A percentile compares a stretch with the other conserved stretches of the same genome.
phyloP scores from a whole-genome alignment of 2,329 filamentous ascomycete genomes.

The Exophiala aquamarina region DNA sequence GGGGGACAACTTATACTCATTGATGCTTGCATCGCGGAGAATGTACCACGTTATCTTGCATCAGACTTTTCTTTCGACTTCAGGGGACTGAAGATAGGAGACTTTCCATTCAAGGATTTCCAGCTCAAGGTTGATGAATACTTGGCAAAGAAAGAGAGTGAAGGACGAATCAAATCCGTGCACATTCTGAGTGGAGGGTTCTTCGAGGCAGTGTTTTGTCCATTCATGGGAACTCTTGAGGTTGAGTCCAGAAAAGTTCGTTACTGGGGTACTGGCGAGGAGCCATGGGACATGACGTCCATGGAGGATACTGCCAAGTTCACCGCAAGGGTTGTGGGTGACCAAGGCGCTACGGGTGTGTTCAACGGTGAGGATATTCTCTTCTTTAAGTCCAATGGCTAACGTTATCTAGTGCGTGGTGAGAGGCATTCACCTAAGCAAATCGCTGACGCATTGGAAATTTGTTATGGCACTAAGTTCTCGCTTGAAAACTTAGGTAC shows the following conservation, averaged over 20 bases:
- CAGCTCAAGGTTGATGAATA: conserved; percentile 42
- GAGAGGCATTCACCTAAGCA: background rate
- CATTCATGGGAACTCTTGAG: conserved; percentile 29
- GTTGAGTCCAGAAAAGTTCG: conserved; percentile 27
- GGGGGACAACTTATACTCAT: conserved; percentile 24
- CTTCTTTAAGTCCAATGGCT: background rate
- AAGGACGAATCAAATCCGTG: conserved; percentile 33
- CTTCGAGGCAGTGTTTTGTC: conserved; percentile 36
- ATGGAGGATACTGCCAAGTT: conserved; percentile 41
- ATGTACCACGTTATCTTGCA: conserved; percentile 42
- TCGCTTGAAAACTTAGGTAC: conserved; percentile 1
- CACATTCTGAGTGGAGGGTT: conserved; percentile 42
- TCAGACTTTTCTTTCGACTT: conserved; percentile 44
- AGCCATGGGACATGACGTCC: conserved; percentile 38
- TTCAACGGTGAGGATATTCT: background rate
- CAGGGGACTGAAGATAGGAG: conserved; percentile 37
- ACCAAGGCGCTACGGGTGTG: conserved; percentile 14
- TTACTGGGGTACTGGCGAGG: conserved; percentile 40
- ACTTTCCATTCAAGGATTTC: conserved; percentile 40
- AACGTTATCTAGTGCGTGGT: background rate
- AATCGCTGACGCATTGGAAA: conserved; percentile 1
- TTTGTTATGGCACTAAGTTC: background rate
- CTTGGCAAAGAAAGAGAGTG: conserved; percentile 35
- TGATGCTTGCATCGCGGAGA: conserved; percentile 38
- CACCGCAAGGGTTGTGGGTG: conserved; percentile 33